Percentiles rank a stretch among this genome's conserved stretches.
phyloP scores from a whole-genome alignment of 768 basidiomycete species.

The Asterophora parasitica region DNA sequence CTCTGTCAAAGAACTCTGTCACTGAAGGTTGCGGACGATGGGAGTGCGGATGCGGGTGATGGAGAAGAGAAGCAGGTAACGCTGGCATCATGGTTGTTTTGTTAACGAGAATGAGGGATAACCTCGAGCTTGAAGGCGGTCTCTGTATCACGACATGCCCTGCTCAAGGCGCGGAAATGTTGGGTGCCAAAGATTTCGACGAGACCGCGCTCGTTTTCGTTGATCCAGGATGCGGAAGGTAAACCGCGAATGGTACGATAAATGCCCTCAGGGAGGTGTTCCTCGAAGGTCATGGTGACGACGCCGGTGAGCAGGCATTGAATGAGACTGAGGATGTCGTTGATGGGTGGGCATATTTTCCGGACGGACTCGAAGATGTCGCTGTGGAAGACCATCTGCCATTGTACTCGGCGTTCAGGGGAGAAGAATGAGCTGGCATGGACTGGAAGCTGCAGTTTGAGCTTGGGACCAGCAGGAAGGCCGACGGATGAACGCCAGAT shows the following conservation, averaged over 20 bases:
- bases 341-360: conserved; percentile 63
- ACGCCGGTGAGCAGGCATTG: conserved; percentile 73
- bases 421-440: conserved; percentile 85
- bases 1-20: conserved; percentile 13
- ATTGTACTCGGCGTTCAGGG: conserved; percentile 77
- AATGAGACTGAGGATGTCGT: conserved; percentile 62
- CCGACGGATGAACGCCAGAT: conserved; percentile 75
- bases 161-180: conserved; percentile 68
- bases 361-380: conserved; percentile 70
- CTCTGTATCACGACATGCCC: conserved; percentile 66
- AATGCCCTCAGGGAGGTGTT: conserved; percentile 61
- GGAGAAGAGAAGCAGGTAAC: conserved; percentile 2
- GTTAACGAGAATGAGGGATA: conserved; percentile 36
- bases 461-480: conserved; percentile 70
- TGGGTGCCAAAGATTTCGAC: conserved; percentile 68
- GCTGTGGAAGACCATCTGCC: conserved; percentile 87
- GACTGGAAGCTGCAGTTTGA: conserved; percentile 68
- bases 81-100: conserved; percentile 1
- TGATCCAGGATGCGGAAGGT: conserved; percentile 75
- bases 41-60: not conserved
- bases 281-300: conserved; percentile 70
- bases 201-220: conserved; percentile 60
- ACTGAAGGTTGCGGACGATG: conserved; percentile 3
- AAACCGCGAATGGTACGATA: conserved; percentile 75
- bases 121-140: conserved; percentile 74